Conservation (phyloP, 352 stramenopile genomes). For the Globisporangium cylindrosporum region DNA sequence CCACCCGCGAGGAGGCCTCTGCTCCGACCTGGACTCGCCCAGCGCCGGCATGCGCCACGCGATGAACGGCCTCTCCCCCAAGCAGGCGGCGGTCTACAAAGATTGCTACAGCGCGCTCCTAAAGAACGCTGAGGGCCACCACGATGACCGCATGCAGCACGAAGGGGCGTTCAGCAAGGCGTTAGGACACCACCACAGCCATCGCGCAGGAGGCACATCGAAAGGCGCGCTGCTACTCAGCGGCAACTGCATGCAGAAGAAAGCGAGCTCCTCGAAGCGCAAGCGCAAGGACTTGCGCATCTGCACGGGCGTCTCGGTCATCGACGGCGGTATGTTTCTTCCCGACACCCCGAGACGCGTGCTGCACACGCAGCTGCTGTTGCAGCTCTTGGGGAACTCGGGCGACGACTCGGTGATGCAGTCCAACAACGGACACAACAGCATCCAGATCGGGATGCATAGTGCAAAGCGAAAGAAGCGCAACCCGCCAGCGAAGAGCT, state of each 20-base stretch:
- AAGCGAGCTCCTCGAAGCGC: conserved; percentile 56
- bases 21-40: conserved; percentile 13
- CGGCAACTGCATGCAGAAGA: conserved; percentile 31
- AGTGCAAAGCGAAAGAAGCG: conserved; percentile 67
- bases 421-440: conserved; percentile 6
- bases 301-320: conserved; percentile 44
- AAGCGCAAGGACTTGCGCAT: conserved; percentile 86
- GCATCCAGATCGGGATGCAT: conserved; percentile 14
- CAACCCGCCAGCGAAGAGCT: conserved; percentile 16
- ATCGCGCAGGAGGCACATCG: background rate
- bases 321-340: conserved; percentile 68
- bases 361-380: conserved; percentile 73
- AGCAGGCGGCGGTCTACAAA: conserved; percentile 65
- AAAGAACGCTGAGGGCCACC: conserved; percentile 45
- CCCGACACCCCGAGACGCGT: conserved; percentile 71
- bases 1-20: conserved; percentile 2
- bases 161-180: conserved; percentile 15
- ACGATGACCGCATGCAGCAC: conserved; percentile 8
- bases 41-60: conserved; percentile 23
- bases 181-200: conserved; percentile 6
- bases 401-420: conserved; percentile 29
- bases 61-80: conserved; percentile 49
- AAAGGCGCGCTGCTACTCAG: conserved; percentile 6
- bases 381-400: conserved; percentile 67
- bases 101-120: conserved; percentile 75